Evolutionary conservation across 768 basidiomycete species (phyloP).

Genomic region (Mycena vulgaris): DNA sequence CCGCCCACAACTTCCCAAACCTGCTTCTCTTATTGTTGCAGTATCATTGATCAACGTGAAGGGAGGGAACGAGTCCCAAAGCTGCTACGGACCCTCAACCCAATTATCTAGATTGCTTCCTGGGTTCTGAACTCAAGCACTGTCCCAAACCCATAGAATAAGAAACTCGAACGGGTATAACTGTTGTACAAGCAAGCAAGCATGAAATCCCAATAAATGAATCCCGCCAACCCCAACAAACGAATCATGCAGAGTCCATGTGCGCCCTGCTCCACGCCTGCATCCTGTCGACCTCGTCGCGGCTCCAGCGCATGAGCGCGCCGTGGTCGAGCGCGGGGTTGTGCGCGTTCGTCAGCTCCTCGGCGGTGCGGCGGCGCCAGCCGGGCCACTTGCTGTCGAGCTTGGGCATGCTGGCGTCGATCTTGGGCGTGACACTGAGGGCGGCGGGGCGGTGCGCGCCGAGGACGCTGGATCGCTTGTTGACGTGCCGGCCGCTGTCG

Average conservation of each 20-base stretch:
- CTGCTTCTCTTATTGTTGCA: too few species aligned
- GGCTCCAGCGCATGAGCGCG: slow-evolving; percentile 23
- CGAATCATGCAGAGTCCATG: neutral
- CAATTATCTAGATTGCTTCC: too few species aligned
- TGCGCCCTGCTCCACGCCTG: slow-evolving; percentile 20
- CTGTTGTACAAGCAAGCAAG: too few species aligned
- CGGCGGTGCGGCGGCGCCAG: slow-evolving; percentile 11
- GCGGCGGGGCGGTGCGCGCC: neutral
- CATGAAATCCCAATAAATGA: too few species aligned
- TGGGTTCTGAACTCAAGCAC: too few species aligned
- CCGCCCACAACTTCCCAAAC: too few species aligned
- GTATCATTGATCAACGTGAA: too few species aligned
- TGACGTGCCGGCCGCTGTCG: neutral
- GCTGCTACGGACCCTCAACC: too few species aligned
- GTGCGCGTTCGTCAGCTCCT: slow-evolving; percentile 31
- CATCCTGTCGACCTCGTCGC: slow-evolving; percentile 27
- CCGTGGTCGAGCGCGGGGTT: slow-evolving; percentile 28
- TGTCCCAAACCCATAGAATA: too few species aligned
- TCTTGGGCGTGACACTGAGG: neutral
- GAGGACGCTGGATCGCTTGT: neutral
- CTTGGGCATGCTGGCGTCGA: neutral
- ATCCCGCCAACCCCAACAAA: too few species aligned
- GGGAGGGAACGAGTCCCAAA: too few species aligned
- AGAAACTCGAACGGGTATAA: too few species aligned
- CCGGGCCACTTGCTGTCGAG: slow-evolving; percentile 8